phyloP scores from a whole-genome alignment of 768 basidiomycete genomes.

The Tricholoma flavovirens region DNA sequence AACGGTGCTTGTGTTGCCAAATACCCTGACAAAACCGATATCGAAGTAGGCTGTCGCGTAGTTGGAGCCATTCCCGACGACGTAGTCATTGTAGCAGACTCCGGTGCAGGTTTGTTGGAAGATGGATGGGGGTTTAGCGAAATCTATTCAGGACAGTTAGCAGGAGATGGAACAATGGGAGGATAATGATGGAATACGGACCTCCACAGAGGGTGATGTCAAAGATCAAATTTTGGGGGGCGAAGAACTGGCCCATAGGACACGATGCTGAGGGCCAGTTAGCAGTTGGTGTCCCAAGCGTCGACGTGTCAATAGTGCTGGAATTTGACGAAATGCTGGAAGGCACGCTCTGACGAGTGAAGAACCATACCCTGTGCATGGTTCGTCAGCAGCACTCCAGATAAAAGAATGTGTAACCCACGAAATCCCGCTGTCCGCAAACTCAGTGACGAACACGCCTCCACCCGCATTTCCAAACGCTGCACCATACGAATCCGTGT shows the following conservation, averaged over 20 bases:
- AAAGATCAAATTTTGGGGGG: constrained; percentile 61
- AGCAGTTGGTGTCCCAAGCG: constrained; percentile 61
- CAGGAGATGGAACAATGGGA: constrained; percentile 8
- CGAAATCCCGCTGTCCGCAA: constrained; percentile 60
- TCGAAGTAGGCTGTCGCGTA: constrained; percentile 73
- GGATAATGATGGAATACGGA: constrained; percentile 14
- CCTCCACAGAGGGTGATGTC: constrained; percentile 71
- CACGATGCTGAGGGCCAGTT: constrained; percentile 63
- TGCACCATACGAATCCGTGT: constrained; percentile 53
- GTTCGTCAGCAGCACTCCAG: neutral
- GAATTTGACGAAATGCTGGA: constrained; percentile 40
- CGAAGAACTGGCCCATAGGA: constrained; percentile 46
- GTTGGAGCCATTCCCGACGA: constrained; percentile 53
- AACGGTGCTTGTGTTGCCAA: constrained; percentile 29
- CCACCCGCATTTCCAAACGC: constrained; percentile 63
- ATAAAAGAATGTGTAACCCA: constrained; percentile 25
- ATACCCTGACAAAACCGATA: constrained; percentile 54
- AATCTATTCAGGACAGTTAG: constrained; percentile 21
- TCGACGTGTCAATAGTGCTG: constrained; percentile 47
- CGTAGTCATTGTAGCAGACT: constrained; percentile 66
- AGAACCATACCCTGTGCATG: constrained; percentile 58
- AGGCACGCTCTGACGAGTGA: constrained; percentile 47
- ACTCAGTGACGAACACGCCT: constrained; percentile 73
- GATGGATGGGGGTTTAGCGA: constrained; percentile 45
- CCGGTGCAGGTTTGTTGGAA: constrained; percentile 60